phyloP scores from a whole-genome alignment of 2,329 filamentous ascomycete genomes.

The Xylariomycetidae sp. region DNA sequence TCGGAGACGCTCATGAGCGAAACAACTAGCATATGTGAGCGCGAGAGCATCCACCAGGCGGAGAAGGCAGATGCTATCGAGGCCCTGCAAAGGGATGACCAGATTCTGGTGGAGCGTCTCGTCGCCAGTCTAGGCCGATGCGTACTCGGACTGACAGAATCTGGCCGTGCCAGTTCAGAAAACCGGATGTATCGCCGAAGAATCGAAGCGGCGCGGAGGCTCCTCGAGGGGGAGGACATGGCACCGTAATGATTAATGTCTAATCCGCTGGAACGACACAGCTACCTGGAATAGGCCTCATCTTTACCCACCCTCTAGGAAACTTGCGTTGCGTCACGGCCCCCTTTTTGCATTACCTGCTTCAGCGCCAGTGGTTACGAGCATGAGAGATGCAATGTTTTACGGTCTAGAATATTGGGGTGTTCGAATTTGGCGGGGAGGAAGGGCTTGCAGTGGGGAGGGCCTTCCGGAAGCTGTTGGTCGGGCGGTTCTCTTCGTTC shows the following conservation, averaged over 20 bases:
- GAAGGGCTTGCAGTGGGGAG: too few species aligned
- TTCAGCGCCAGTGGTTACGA: too few species aligned
- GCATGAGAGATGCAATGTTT: too few species aligned
- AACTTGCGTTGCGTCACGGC: too few species aligned
- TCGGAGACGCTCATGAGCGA: constrained; percentile 44
- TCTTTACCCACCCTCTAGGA: too few species aligned
- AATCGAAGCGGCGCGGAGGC: constrained; percentile 66
- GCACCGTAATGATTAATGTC: constrained; percentile 10
- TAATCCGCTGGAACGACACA: too few species aligned
- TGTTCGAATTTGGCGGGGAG: too few species aligned
- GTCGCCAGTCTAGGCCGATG: constrained; percentile 56
- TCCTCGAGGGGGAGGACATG: constrained; percentile 63
- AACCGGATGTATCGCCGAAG: constrained; percentile 61
- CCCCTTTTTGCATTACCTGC: too few species aligned
- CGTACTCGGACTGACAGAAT: constrained; percentile 51
- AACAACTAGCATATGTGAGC: constrained; percentile 36
- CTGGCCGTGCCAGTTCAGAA: constrained; percentile 48
- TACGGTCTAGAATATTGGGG: too few species aligned
- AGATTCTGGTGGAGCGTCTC: constrained; percentile 52
- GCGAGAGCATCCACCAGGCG: constrained; percentile 16
- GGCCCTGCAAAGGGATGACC: constrained; percentile 48
- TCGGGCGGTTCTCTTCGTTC: constrained; percentile 7
- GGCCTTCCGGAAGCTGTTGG: constrained; percentile 5
- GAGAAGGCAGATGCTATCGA: constrained; percentile 34
- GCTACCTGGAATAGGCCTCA: too few species aligned